phyloP scores from a whole-genome alignment of 257 asterid genomes.

The Orobanche coerulescens region DNA sequence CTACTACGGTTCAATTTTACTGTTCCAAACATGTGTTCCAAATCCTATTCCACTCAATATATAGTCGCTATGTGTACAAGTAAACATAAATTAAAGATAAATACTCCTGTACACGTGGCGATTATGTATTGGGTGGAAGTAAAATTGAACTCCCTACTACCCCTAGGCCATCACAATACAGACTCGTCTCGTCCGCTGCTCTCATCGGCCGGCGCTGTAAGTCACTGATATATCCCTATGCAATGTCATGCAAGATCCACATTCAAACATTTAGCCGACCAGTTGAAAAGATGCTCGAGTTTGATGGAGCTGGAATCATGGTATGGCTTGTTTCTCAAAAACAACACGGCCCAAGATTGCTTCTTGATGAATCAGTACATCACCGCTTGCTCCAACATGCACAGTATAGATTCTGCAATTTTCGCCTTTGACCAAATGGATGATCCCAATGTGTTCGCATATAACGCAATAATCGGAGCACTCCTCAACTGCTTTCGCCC shows the following conservation, averaged over 20 bases:
- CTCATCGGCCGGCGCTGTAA: no score
- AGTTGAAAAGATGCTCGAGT: slow-evolving; percentile 41
- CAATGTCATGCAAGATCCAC: slow-evolving; percentile 24
- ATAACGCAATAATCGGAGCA: slow-evolving; percentile 50
- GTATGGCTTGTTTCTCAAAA: slow-evolving; percentile 43
- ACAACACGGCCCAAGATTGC: slow-evolving; percentile 47
- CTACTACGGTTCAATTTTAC: no score
- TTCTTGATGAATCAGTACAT: slow-evolving; percentile 63
- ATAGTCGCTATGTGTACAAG: no score
- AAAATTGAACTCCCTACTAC: no score
- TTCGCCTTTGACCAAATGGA: slow-evolving; percentile 38
- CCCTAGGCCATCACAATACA: no score
- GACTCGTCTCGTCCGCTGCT: no score
- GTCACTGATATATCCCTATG: slow-evolving; percentile 16
- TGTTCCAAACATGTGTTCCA: no score
- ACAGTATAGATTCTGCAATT: slow-evolving; percentile 33
- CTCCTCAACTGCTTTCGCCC: slow-evolving; percentile 45
- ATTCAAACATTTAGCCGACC: slow-evolving; percentile 25
- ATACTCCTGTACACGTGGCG: no score
- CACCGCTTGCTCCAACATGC: slow-evolving; percentile 46
- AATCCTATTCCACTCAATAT: no score
- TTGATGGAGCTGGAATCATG: slow-evolving; percentile 50
- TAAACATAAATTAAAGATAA: no score
- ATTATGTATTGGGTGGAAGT: no score
- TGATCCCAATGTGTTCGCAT: slow-evolving; percentile 50